Evolutionary conservation across 495 filamentous ascomycete genomes (phyloP), one percentile per base, ranked within the genome.

Genomic region (Patellaria atrata): DNA sequence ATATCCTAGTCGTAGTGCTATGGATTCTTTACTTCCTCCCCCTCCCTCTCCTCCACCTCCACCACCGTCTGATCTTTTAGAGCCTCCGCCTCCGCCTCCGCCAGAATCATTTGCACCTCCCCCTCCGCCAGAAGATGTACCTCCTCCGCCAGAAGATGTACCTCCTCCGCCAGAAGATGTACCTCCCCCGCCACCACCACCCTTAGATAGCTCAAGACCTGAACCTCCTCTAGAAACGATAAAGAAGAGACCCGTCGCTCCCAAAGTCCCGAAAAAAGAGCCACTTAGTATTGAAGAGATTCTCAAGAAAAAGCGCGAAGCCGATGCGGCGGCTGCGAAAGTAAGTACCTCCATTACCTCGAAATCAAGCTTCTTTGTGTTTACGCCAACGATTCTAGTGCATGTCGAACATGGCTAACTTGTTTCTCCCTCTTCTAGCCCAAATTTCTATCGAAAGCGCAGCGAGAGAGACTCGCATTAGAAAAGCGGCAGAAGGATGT

Each of bases 401-500:
- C 22, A 31, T 37, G 22, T 15, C 50, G 34, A 44, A 47, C 42
- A 40, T 40, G 39, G 45, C 48, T 56, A 33, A 58, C 41, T 21
- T 40, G 26, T 31, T 43, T 21, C 42, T 47, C 39, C 47, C n/a
- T 25, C 35, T 13, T 35, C 22, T 51, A 92, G 71, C 91, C 91
- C 3, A 86, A 87, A 61, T 97, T 93, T 54, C 59, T 97, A 8
- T 78, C 82, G 2, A 94, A 86, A 64, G 79, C 79, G 22, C 69
- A 94, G 54, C 75, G 89, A 24, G 91, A 96, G 53, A 73, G 74
- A 32, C 53, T 94, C 36, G 85, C 83, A 4, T 59, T 85, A 5
- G 86, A 94, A 51, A 92, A 86, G 57, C 68, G 79, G 33, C 63
- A 69, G 12, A 86, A 91, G 52, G 86, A 93, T 43, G 79, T 82